phyloP scores from a whole-genome alignment of 352 stramenopile genomes.

The Phytophthora fragariaefolia region DNA sequence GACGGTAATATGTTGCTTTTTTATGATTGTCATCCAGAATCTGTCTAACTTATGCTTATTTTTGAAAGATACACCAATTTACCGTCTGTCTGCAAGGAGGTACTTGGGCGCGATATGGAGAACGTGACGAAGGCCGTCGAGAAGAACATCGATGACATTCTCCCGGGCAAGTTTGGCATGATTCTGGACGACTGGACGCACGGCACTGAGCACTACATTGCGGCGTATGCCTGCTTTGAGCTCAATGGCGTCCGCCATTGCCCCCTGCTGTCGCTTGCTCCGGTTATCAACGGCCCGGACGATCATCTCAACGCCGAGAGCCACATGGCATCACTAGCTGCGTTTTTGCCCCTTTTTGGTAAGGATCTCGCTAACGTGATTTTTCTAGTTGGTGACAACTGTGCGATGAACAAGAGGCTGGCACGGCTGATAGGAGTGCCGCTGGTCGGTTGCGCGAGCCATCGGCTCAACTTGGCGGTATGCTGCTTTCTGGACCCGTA shows the following conservation, averaged over 20 bases:
- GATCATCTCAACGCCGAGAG: too few species aligned
- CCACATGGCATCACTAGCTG: constrained; percentile 4
- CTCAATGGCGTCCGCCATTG: neutral
- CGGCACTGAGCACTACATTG: constrained; percentile 6
- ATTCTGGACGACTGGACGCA: constrained; percentile 9
- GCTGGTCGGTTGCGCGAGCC: too few species aligned
- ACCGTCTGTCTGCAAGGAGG: neutral
- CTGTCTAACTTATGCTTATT: neutral
- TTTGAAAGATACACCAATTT: constrained; percentile 2
- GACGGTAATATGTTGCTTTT: neutral
- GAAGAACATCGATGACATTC: neutral
- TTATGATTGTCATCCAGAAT: neutral
- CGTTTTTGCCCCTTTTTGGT: constrained; percentile 7
- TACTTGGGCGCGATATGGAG: neutral
- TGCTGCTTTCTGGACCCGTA: too few species aligned
- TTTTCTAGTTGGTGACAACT: constrained; percentile 22
- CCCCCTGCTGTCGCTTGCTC: constrained; percentile 4
- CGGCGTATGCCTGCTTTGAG: constrained; percentile 1
- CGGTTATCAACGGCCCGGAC: too few species aligned
- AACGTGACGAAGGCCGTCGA: neutral
- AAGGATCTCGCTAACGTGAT: constrained; percentile 1
- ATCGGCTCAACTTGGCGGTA: too few species aligned
- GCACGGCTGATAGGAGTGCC: too few species aligned
- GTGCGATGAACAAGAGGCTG: too few species aligned
- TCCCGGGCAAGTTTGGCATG: neutral